Evolutionary conservation across 805 yeast species (phyloP).

Genomic region (Sungouiozyma intestinalis): DNA sequence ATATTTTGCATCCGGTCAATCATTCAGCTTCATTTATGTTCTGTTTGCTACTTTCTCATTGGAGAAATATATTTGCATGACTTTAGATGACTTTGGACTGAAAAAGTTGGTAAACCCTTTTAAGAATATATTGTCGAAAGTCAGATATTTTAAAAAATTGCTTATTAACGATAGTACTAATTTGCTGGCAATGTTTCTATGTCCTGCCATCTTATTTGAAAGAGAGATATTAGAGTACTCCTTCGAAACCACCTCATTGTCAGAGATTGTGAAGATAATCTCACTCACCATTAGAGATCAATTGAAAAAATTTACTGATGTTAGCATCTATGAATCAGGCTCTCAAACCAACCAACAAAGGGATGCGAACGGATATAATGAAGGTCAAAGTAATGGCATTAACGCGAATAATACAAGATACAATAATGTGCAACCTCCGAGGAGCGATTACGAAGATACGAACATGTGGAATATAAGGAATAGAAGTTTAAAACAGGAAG

Average conservation of each 20-base stretch:
- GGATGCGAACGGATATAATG: no score
- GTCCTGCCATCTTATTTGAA: slow-evolving; percentile 13
- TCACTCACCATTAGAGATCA: slow-evolving; percentile 3
- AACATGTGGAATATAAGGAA: neutral
- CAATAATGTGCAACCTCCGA: neutral
- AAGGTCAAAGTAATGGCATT: neutral
- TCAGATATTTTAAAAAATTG: slow-evolving; percentile 5
- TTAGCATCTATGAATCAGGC: slow-evolving; percentile 1
- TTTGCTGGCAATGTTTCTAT: slow-evolving; percentile 10
- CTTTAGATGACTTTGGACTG: slow-evolving; percentile 4
- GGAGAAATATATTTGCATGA: slow-evolving; percentile 8
- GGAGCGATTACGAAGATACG: neutral
- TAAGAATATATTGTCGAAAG: slow-evolving; percentile 2
- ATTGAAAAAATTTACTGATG: slow-evolving; percentile 8
- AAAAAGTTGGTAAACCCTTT: slow-evolving; percentile 6
- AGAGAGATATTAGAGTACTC: slow-evolving; percentile 10
- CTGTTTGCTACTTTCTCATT: slow-evolving; percentile 7
- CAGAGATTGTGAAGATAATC: slow-evolving; percentile 12
- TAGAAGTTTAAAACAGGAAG: neutral
- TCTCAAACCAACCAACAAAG: no score
- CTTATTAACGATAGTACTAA: slow-evolving; percentile 9
- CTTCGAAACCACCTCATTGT: slow-evolving; percentile 11
- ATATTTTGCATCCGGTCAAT: slow-evolving; percentile 6
- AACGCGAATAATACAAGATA: neutral
- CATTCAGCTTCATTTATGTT: slow-evolving; percentile 8